Conservation (phyloP, 768 basidiomycete genomes). For the Crucibulum laeve region DNA sequence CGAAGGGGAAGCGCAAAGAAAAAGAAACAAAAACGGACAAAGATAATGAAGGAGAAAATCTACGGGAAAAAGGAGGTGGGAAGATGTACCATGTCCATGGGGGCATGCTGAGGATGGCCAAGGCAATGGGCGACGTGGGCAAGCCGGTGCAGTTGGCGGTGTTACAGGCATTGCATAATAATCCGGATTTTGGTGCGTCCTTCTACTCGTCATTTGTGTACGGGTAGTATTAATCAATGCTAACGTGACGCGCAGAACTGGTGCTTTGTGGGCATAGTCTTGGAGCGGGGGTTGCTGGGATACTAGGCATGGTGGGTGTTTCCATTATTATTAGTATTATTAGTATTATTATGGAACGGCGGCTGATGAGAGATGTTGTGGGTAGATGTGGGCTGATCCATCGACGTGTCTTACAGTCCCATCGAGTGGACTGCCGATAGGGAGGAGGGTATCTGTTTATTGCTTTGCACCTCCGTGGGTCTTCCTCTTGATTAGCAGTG, state of each 20-base stretch:
- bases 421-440: constrained; percentile 66
- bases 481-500: background rate
- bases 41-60: too few species aligned
- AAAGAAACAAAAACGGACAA: constrained; percentile 5
- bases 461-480: constrained; percentile 79
- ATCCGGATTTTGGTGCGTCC: constrained; percentile 67
- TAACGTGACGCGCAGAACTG: constrained; percentile 56
- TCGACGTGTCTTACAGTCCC: constrained; percentile 65
- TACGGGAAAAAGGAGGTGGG: too few species aligned
- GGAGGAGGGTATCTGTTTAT: constrained; percentile 66
- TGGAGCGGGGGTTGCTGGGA: constrained; percentile 75
- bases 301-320: constrained; percentile 62
- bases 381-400: constrained; percentile 88
- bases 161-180: constrained; percentile 59
- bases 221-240: background rate
- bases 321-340: constrained; percentile 1
- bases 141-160: constrained; percentile 78
- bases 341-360: background rate
- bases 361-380: too few species aligned
- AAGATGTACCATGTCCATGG: constrained; percentile 63
- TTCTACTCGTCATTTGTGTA: background rate
- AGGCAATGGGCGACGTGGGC: constrained; percentile 71
- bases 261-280: constrained; percentile 82
- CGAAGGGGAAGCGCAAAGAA: background rate
- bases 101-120: constrained; percentile 78